A percentile compares a stretch with the other conserved stretches of the same genome.
Conservation (phyloP, 2,329 filamentous ascomycete genomes). For the Fusarium udum region DNA sequence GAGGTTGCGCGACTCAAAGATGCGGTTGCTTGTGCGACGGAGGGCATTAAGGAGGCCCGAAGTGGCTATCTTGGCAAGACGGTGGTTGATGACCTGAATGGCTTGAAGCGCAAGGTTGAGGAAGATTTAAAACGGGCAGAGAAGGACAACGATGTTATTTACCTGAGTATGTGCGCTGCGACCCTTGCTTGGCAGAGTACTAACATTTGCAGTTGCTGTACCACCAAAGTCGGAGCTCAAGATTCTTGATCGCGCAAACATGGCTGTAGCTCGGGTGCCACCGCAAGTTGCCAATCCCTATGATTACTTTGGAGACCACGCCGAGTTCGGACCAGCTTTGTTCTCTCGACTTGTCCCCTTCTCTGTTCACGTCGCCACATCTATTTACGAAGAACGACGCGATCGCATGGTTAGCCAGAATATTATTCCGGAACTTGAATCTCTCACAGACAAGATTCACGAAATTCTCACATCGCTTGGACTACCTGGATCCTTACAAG, state of each 20-base stretch:
- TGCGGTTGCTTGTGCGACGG: conserved; percentile 81
- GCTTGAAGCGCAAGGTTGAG: conserved; percentile 80
- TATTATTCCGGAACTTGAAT: conserved; percentile 85
- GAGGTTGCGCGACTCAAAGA: conserved; percentile 89
- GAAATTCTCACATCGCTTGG: conserved; percentile 83
- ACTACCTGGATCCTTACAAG: conserved; percentile 90
- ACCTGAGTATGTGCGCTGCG: conserved; percentile 68
- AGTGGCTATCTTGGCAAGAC: conserved; percentile 79
- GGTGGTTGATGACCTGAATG: conserved; percentile 83
- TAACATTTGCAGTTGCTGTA: conserved; percentile 69
- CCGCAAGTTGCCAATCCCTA: conserved; percentile 84
- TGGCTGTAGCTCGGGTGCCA: conserved; percentile 83
- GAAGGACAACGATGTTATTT: conserved; percentile 96
- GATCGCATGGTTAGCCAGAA: conserved; percentile 90
- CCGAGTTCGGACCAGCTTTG: conserved; percentile 82
- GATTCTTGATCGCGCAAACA: conserved; percentile 84
- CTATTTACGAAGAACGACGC: conserved; percentile 91
- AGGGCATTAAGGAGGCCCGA: conserved; percentile 84
- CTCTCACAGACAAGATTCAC: conserved; percentile 81
- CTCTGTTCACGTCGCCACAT: conserved; percentile 92
- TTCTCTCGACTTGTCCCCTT: conserved; percentile 95
- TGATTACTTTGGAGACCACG: conserved; percentile 80
- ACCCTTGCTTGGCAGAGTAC: conserved; percentile 1
- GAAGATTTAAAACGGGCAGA: conserved; percentile 93
- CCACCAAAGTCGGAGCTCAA: conserved; percentile 89